phyloP scores from a whole-genome alignment of 352 stramenopile species.

The Saprolegnia parasitica region DNA sequence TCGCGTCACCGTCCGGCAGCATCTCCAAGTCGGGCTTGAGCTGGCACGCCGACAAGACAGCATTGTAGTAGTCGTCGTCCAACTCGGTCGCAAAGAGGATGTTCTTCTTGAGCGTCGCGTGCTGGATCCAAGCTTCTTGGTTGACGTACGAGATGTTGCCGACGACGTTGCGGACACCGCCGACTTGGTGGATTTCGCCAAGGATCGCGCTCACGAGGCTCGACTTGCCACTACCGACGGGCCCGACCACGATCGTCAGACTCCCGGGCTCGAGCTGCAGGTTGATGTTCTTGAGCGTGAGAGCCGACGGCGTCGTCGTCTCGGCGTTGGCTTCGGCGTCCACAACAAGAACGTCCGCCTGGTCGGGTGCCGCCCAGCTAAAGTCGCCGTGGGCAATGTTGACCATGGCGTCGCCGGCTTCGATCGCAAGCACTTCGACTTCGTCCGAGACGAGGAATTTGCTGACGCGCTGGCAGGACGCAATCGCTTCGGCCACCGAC shows the following conservation, averaged over 20 bases:
- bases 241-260: conserved; percentile 55
- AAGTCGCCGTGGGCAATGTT: conserved; percentile 36
- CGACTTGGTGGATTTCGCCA: conserved; percentile 40
- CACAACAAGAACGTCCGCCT: background rate
- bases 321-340: conserved; percentile 3
- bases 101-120: conserved; percentile 44
- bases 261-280: conserved; percentile 63
- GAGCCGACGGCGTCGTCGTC: conserved; percentile 30
- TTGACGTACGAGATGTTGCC: conserved; percentile 38
- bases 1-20: conserved; percentile 78
- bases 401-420: conserved; percentile 21
- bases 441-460: conserved; percentile 44
- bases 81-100: conserved; percentile 46
- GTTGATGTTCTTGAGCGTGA: conserved; percentile 48
- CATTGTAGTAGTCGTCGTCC: conserved; percentile 45
- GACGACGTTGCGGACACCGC: conserved; percentile 21
- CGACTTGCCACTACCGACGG: conserved; percentile 63
- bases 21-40: conserved; percentile 86
- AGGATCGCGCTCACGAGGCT: conserved; percentile 54
- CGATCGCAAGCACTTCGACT: conserved; percentile 31
- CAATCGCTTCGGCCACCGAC: conserved; percentile 41
- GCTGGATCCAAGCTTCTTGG: conserved; percentile 39
- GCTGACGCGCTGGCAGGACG: conserved; percentile 34
- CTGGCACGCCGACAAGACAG: conserved; percentile 68
- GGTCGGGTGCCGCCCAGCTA: conserved; percentile 30